Evolutionary conservation across 2,329 filamentous ascomycete genomes (phyloP).

Genomic region (Penicillium sp.): DNA sequence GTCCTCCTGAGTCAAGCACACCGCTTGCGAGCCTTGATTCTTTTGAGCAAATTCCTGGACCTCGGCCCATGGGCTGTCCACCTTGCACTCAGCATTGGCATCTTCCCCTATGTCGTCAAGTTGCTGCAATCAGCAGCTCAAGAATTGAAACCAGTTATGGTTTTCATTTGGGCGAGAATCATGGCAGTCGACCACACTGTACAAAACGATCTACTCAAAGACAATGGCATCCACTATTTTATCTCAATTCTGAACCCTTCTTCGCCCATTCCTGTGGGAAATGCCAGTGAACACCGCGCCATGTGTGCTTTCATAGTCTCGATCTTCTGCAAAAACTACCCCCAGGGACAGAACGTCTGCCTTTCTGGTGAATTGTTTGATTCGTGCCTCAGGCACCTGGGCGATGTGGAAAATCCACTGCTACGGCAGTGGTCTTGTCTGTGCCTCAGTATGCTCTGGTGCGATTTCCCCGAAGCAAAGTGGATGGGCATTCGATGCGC

Average conservation of each 20-base stretch:
- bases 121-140: constrained; percentile 90
- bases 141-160: constrained; percentile 96
- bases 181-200: constrained; percentile 92
- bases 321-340: constrained; percentile 94
- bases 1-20: constrained; percentile 95
- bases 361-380: constrained; percentile 87
- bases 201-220: constrained; percentile 90
- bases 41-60: constrained; percentile 90
- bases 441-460: constrained; percentile 93
- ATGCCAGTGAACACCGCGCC: constrained; percentile 90
- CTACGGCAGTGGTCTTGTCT: constrained; percentile 94
- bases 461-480: constrained; percentile 86
- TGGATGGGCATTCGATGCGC: constrained; percentile 91
- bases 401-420: constrained; percentile 81
- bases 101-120: constrained; percentile 98
- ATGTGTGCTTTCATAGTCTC: constrained; percentile 99
- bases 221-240: constrained; percentile 97
- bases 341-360: constrained; percentile 86
- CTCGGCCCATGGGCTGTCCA: constrained; percentile 98
- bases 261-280: constrained; percentile 78
- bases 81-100: constrained; percentile 92
- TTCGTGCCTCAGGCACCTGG: constrained; percentile 78
- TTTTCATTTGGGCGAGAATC: constrained; percentile 97
- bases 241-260: constrained; percentile 84
- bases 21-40: constrained; percentile 80